Percentiles rank a stretch among this genome's conserved stretches.
Evolutionary conservation across 106 monocot species (phyloP).

Genomic region (Acorus calamus): DNA sequence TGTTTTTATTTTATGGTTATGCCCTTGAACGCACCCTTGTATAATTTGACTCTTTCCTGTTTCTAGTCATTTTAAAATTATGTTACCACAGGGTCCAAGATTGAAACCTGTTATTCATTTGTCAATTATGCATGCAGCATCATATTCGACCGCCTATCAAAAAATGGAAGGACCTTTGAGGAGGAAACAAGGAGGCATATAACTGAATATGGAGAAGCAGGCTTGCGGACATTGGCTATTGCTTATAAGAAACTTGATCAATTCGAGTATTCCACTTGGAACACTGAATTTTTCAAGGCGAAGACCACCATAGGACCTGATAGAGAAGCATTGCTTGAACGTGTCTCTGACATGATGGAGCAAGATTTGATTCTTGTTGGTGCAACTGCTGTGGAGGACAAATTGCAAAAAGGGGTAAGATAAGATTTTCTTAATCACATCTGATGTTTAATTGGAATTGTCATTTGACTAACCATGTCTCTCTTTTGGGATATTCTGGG

Average conservation of each 20-base stretch:
- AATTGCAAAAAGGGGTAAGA: constrained; percentile 88
- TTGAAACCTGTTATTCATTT: background rate
- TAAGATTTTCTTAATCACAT: background rate
- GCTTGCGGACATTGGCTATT: constrained; percentile 74
- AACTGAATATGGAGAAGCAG: constrained; percentile 88
- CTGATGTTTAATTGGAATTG: background rate
- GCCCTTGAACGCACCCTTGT: too few relatives aligned
- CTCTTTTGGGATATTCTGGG: constrained; percentile 4
- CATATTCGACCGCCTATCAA: constrained; percentile 78
- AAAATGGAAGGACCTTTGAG: constrained; percentile 70
- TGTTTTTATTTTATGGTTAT: too few relatives aligned
- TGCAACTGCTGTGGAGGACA: constrained; percentile 93
- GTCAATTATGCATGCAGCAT: constrained; percentile 28
- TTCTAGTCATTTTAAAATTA: too few relatives aligned
- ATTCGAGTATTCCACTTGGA: constrained; percentile 77
- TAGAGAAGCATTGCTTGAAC: constrained; percentile 66
- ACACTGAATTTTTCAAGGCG: constrained; percentile 67
- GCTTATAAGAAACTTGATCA: constrained; percentile 78
- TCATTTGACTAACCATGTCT: background rate
- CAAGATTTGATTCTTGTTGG: constrained; percentile 76
- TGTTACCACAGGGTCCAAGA: too few relatives aligned
- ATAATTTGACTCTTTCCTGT: too few relatives aligned
- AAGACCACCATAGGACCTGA: constrained; percentile 84
- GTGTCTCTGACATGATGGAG: constrained; percentile 80
- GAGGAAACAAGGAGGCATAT: constrained; percentile 57